These are phyloP conservation scores for Torrubiellomyces zombiae DNA, from an alignment of 2,329 filamentous ascomycete species.

Conservation along the genomic window DNA sequence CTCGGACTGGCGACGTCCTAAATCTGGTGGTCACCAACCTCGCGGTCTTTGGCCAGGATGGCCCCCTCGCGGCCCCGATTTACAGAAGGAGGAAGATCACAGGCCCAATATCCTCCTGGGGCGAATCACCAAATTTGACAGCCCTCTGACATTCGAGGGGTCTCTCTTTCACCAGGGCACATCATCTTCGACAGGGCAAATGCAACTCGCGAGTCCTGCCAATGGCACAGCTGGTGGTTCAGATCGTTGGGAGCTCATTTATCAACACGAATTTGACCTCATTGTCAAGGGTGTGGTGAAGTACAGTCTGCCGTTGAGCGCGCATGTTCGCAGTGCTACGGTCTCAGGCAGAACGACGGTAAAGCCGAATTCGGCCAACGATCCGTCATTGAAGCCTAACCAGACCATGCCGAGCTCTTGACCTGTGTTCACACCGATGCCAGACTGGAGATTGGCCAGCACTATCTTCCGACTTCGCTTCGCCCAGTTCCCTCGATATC, in stretches of 20 bases:
- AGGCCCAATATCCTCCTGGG: constrained; percentile 80
- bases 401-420: constrained; percentile 44
- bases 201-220: constrained; percentile 67
- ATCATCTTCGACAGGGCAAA: constrained; percentile 62
- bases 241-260: constrained; percentile 75
- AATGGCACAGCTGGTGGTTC: constrained; percentile 79
- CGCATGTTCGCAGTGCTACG: constrained; percentile 39
- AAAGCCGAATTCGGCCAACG: constrained; percentile 44
- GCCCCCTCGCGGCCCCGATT: constrained; percentile 20
- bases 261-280: constrained; percentile 84
- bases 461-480: too few relatives aligned
- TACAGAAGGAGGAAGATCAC: constrained; percentile 38
- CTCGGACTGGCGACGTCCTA: constrained; percentile 39
- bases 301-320: constrained; percentile 52
- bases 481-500: too few relatives aligned
- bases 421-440: constrained; percentile 1
- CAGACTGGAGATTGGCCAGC: background rate
- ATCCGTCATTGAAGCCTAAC: constrained; percentile 52
- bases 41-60: too few relatives aligned
- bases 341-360: constrained; percentile 43
- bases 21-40: too few relatives aligned
- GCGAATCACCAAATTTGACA: constrained; percentile 73
- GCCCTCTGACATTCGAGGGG: constrained; percentile 73
- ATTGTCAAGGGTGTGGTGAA: constrained; percentile 83
- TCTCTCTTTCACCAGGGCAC: constrained; percentile 65